Conservation (phyloP, 257 asterid genomes). For the Lycium ferocissimum region DNA sequence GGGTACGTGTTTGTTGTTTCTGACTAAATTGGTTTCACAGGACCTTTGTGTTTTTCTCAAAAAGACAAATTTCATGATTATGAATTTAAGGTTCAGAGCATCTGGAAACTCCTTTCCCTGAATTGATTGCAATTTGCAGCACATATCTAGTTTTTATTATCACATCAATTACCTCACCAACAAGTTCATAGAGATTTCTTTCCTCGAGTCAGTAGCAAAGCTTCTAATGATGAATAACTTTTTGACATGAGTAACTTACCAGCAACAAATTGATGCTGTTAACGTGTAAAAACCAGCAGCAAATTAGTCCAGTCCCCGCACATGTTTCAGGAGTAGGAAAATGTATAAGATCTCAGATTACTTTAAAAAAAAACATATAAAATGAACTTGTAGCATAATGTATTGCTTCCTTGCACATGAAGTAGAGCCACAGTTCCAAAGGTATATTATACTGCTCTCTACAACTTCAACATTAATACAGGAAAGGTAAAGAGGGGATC, state of each 20-base stretch:
- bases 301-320: conserved; percentile 24
- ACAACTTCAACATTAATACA: background rate
- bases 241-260: conserved; percentile 59
- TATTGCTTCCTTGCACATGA: background rate
- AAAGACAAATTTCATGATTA: background rate
- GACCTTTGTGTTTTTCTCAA: background rate
- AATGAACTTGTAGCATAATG: background rate
- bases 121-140: background rate
- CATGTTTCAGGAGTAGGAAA: conserved; percentile 33
- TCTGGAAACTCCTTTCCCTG: background rate
- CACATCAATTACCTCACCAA: background rate
- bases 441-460: background rate
- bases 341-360: conserved; percentile 23
- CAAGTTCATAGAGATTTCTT: background rate
- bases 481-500: conserved; percentile 1
- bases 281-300: conserved; percentile 52
- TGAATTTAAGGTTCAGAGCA: conserved; percentile 7
- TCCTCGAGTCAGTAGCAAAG: background rate
- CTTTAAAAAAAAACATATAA: background rate
- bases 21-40: conserved; percentile 13
- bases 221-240: background rate
- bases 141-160: background rate
- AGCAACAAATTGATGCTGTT: conserved; percentile 96
- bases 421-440: background rate
- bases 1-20: background rate